A percentile compares a stretch with the other conserved stretches of the same genome.
These are phyloP conservation scores for Tardiomyces depauwii DNA, from an alignment of 1,139 yeast genomes.

Conservation along the genomic window DNA sequence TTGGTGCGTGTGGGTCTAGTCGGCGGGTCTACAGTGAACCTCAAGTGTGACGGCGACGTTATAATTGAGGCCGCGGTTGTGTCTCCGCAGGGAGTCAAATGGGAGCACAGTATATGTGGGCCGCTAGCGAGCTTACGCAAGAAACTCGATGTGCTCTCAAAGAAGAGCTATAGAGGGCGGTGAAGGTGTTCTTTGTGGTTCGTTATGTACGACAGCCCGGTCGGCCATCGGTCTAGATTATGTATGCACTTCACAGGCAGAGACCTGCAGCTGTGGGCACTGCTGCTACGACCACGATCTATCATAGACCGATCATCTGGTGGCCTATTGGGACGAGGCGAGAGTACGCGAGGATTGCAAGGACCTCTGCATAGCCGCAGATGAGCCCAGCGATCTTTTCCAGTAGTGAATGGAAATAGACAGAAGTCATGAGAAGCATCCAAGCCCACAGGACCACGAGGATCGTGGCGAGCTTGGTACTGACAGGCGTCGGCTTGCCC, in stretches of 20 bases:
- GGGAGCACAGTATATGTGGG: not conserved
- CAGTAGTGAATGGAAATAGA: conserved; percentile 60
- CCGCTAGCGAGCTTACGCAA: not conserved
- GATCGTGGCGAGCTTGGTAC: conserved; percentile 27
- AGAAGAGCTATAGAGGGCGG: too few relatives aligned
- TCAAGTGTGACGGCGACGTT: not conserved
- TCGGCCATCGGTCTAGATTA: not conserved
- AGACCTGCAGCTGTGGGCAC: conserved; percentile 2
- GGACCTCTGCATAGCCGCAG: conserved; percentile 45
- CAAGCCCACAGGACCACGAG: conserved; percentile 64
- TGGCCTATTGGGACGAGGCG: conserved; percentile 3
- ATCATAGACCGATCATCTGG: conserved; percentile 4
- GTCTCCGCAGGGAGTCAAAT: not conserved
- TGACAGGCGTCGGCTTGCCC: conserved; percentile 11
- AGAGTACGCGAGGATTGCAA: conserved; percentile 28
- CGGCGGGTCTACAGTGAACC: not conserved
- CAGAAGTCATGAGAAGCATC: conserved; percentile 78
- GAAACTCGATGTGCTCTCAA: not conserved
- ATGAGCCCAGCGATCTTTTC: conserved; percentile 62
- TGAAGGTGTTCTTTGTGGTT: too few relatives aligned
- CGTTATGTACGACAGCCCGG: too few relatives aligned
- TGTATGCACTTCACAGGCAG: conserved; percentile 1
- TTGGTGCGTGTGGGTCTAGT: not conserved
- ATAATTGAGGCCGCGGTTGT: not conserved
- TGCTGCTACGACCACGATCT: too few relatives aligned